Evolutionary conservation across 441 rosid species (phyloP), one percentile per base, ranked within the genome.

Genomic region (Erodium chrysanthum): DNA sequence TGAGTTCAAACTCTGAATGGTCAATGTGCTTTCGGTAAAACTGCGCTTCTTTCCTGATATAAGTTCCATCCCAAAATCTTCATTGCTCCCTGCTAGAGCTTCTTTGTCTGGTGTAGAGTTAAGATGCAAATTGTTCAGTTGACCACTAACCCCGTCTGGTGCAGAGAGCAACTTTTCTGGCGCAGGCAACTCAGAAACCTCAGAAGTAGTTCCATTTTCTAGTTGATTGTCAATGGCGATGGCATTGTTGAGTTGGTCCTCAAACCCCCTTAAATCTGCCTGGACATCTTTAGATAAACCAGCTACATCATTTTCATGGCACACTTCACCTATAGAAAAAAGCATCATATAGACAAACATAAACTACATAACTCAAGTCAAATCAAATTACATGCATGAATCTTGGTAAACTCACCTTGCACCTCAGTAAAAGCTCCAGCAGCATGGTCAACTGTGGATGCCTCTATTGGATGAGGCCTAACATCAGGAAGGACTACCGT

Each of bases 151-250:
- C 52, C 66, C 79, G 54, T 78, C 85, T 27, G 89, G 85, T 54
- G 71, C 85, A 64, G 88, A 85, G 52, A 92, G 88, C 75, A 92
- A 76, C 82, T 76, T 88, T 76, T 92, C 98, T 70, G 92, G 96
- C 59, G 90, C 84, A 68, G 96, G 86, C 64, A 86, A 73, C 68
- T 85, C 92, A 71, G 83, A 69, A 63, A 65, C 78, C 44, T 66
- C 58, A 37, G 71, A 71, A 68, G 70, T 72, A 70, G 77, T 66
- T 75, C 75, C 61, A 40, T 75, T 74, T 75, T 73, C 84, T 73
- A 70, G 50, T 66, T 71, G 86, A 68, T 74, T 77, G 70, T 79
- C 80, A 79, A 75, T 68, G 40, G 78, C 29, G 40, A 67, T 64
- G 14, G 50, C 77, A 74, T 63, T 75, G 14, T 66, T 78, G 68